Base-by-base conservation (phyloP, 176 grass and related monocot genomes). In the Oryza rufipogon region DNA sequence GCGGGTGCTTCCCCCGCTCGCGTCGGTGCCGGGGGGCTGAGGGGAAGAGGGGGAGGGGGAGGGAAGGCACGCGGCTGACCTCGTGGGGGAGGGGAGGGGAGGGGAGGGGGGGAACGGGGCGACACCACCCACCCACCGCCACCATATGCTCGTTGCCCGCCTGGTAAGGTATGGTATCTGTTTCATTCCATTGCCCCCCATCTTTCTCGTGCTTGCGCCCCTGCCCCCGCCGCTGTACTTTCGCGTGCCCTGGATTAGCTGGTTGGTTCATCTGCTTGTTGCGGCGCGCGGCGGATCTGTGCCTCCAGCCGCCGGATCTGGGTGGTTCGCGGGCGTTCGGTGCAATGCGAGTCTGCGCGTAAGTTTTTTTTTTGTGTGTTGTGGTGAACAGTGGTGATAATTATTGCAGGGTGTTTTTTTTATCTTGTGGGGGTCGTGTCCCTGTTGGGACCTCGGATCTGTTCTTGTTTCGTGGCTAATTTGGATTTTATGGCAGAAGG, bases 111-210 rank as follows among this genome's bases (percentile, higher is more conserved):
- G 75, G 76, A 5, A 10, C 13, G 47, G 68, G 51, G 73, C 73
- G 28, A 66, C 28, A 61, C 32, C 71, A 32, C 47, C 48, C 83
- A 28, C 80, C 39, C 39, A 41, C 7, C 36, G 36, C 42, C 78
- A 45, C 8, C 80, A 33, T 84, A 81, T 84, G 85, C 85, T 84
- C 81, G 76, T 87, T 74, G 76, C 85, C 89, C 65, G 75, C 81
- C 82, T 68, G 44, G 71, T 76, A 87, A 90, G 89, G 89, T 84
- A 75, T 65, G 76, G 64, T 58, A 64, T 63, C 85, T 70, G 79
- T 90, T 84, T 80, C 81, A 51, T 61, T 28, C 19, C 75, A 5
- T 75, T 51, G 45, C 52, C 10, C 16, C 9, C 48, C 14, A 9
- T n/a, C 69, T 30, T 76, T 51, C 67, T 28, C 74, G 34, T 11